Percentiles rank a stretch among this genome's conserved stretches.
Evolutionary conservation across 2,329 filamentous ascomycete genomes (phyloP).

Genomic region (Thielaviopsis punctulata): DNA sequence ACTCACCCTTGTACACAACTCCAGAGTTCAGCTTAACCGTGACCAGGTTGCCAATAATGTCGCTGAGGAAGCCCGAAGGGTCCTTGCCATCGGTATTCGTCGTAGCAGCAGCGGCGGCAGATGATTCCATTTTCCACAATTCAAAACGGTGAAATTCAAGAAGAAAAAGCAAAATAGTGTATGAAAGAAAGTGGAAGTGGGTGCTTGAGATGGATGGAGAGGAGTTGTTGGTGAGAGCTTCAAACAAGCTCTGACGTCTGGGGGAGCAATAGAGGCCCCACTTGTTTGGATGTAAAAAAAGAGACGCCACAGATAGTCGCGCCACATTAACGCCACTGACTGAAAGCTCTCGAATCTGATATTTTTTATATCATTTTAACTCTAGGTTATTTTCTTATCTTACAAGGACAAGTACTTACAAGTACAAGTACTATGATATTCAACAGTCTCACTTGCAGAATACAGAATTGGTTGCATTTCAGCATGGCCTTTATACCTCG

Average conservation of each 20-base stretch:
- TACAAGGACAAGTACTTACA: too few species aligned
- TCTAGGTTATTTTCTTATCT: too few species aligned
- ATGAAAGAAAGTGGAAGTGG: neutral
- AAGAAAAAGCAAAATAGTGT: neutral
- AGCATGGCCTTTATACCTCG: neutral
- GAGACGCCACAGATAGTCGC: neutral
- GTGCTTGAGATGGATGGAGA: neutral
- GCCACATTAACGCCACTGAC: neutral
- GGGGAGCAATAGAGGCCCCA: neutral
- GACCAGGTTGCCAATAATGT: conserved; percentile 87
- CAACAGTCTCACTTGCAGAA: too few species aligned
- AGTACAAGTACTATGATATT: too few species aligned
- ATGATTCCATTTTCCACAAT: conserved; percentile 49
- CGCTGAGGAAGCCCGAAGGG: conserved; percentile 79
- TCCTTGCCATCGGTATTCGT: conserved; percentile 64
- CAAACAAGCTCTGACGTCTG: neutral
- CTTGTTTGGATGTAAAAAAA: neutral
- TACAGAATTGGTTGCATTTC: too few species aligned
- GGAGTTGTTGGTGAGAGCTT: neutral
- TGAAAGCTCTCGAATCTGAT: too few species aligned
- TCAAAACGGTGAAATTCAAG: neutral
- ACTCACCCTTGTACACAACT: conserved; percentile 82
- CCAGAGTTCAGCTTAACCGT: conserved; percentile 98
- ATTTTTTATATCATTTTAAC: too few species aligned
- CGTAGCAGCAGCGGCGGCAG: conserved; percentile 34